Conservation (phyloP, 352 stramenopile species). For the Pythium scleroteichum region DNA sequence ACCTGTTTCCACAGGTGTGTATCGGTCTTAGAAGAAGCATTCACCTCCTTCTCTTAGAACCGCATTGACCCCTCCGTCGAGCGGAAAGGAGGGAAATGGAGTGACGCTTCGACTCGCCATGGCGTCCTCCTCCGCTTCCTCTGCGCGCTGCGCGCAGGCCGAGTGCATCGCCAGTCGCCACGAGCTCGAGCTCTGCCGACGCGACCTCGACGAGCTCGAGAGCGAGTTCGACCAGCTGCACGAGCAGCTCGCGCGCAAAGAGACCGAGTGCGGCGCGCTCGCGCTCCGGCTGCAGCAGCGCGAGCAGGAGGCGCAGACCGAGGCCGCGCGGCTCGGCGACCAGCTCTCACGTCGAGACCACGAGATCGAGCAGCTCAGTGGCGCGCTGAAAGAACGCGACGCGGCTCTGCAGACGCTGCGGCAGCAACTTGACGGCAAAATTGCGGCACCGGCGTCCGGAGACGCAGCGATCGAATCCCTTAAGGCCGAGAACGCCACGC, state of each 20-base stretch:
- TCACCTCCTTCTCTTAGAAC: background rate
- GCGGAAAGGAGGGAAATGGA: constrained; percentile 4
- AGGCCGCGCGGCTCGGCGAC: constrained; percentile 8
- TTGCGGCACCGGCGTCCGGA: too few relatives aligned
- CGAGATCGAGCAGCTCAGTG: constrained; percentile 28
- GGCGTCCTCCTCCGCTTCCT: background rate
- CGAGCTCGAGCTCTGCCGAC: constrained; percentile 58
- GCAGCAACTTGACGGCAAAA: constrained; percentile 12
- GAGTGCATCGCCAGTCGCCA: constrained; percentile 70
- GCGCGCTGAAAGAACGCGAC: constrained; percentile 23
- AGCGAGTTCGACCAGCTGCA: constrained; percentile 69
- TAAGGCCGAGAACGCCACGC: constrained; percentile 37
- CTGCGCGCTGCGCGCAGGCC: constrained; percentile 40
- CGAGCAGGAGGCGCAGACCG: constrained; percentile 15
- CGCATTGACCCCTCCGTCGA: too few relatives aligned
- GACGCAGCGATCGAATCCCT: constrained; percentile 21
- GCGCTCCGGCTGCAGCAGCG: constrained; percentile 19
- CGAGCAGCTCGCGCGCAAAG: constrained; percentile 45
- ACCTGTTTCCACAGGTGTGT: background rate
- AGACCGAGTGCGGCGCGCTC: constrained; percentile 29
- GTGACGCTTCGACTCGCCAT: constrained; percentile 11
- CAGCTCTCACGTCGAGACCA: constrained; percentile 31
- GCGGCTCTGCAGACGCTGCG: constrained; percentile 13
- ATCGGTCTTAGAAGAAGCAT: background rate
- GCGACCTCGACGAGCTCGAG: constrained; percentile 64